Conservation (phyloP, 768 basidiomycete genomes). For the Ramaria rubella region DNA sequence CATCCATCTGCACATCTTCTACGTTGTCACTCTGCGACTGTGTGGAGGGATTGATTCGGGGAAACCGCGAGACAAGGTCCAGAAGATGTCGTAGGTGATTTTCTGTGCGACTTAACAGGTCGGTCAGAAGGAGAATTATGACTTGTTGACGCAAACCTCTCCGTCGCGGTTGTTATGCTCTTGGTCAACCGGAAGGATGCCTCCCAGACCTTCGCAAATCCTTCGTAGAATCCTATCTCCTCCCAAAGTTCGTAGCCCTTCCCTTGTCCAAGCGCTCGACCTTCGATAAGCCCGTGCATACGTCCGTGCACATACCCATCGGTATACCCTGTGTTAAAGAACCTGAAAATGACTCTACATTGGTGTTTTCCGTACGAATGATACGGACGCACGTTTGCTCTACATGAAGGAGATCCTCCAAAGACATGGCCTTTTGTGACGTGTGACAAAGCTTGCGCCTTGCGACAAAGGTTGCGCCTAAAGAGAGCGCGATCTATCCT, state of each 20-base stretch:
- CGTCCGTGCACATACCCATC: slow-evolving; percentile 81
- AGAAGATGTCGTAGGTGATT: slow-evolving; percentile 67
- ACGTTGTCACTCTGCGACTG: slow-evolving; percentile 8
- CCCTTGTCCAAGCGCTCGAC: slow-evolving; percentile 78
- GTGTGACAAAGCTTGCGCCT: too few relatives aligned
- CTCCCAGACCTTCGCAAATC: slow-evolving; percentile 45
- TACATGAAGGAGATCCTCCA: slow-evolving; percentile 15
- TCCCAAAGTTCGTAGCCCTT: slow-evolving; percentile 97
- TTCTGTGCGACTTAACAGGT: slow-evolving; percentile 41
- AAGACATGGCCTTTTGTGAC: too few relatives aligned
- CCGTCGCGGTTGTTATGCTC: not conserved
- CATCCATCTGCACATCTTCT: slow-evolving; percentile 46
- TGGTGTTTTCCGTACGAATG: not conserved
- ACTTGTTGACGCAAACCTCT: not conserved
- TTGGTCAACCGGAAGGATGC: not conserved
- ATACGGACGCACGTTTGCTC: slow-evolving; percentile 15
- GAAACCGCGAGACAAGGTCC: slow-evolving; percentile 68
- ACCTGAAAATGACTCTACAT: too few relatives aligned
- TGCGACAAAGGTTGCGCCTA: too few relatives aligned
- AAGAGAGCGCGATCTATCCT: too few relatives aligned
- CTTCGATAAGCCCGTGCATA: slow-evolving; percentile 87
- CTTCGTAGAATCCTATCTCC: slow-evolving; percentile 91
- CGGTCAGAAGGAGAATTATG: not conserved
- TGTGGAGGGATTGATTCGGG: slow-evolving; percentile 63
- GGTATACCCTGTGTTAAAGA: slow-evolving; percentile 71